A percentile compares a stretch with the other conserved stretches of the same genome.
phyloP scores from a whole-genome alignment of 208 protist genomes.

The Leishmania lainsoni region DNA sequence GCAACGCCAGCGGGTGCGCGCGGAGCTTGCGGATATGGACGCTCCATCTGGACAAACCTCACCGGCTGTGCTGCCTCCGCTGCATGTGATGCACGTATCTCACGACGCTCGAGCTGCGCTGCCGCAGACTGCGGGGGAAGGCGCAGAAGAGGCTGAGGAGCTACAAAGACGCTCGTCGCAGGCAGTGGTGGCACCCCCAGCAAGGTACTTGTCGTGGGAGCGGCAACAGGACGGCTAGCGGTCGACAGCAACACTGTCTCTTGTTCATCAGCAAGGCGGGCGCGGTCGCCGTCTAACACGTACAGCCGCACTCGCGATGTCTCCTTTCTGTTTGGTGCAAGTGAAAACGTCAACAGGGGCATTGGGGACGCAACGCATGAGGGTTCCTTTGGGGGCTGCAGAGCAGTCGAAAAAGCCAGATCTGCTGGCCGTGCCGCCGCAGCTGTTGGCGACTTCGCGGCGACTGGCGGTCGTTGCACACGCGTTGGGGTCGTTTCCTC shows the following conservation, averaged over 20 bases:
- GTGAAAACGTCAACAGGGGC: constrained; percentile 8
- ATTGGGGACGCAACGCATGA: background rate
- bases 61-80: background rate
- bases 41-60: background rate
- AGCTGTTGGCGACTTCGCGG: background rate
- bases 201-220: background rate
- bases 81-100: too few relatives aligned
- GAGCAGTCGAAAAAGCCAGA: constrained; percentile 17
- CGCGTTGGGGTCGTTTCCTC: background rate
- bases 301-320: constrained; percentile 23
- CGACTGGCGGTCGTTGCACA: background rate
- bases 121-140: constrained; percentile 4
- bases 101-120: background rate
- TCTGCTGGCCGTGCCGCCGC: constrained; percentile 2
- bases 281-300: constrained; percentile 24
- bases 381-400: constrained; percentile 44
- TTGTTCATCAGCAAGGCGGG: background rate
- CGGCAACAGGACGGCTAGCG: background rate
- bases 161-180: constrained; percentile 55
- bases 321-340: background rate
- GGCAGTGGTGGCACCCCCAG: constrained; percentile 55
- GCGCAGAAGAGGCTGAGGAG: constrained; percentile 48
- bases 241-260: background rate
- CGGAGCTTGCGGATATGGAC: constrained; percentile 24
- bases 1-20: constrained; percentile 12